These are phyloP conservation scores for Leptographium wingfieldii DNA, from an alignment of 2,329 filamentous ascomycete species.

Conservation along the genomic window DNA sequence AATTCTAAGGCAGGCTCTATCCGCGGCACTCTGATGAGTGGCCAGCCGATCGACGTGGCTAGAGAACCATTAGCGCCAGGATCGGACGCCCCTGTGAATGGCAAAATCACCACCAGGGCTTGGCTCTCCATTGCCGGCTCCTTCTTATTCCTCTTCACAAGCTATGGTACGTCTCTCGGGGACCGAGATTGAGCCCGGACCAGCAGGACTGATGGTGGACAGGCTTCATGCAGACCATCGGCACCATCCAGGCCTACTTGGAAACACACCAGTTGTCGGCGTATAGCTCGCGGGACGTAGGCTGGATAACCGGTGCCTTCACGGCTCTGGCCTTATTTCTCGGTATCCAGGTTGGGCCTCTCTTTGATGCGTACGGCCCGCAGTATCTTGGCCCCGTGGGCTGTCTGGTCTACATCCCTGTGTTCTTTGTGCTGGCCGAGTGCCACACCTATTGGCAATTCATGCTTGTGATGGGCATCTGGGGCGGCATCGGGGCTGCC, in stretches of 20 bases:
- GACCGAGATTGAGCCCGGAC: not conserved
- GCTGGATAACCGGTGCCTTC: constrained; percentile 35
- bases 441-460: constrained; percentile 37
- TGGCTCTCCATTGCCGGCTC: constrained; percentile 8
- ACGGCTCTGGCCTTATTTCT: constrained; percentile 30
- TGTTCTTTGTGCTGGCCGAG: constrained; percentile 32
- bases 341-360: constrained; percentile 33
- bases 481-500: constrained; percentile 28
- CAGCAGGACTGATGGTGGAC: not conserved
- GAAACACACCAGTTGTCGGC: constrained; percentile 28
- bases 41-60: not conserved
- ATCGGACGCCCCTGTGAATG: not conserved
- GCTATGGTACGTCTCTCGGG: constrained; percentile 5
- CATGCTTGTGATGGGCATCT: constrained; percentile 28
- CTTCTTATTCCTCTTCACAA: constrained; percentile 7
- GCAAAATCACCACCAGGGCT: not conserved
- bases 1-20: not conserved
- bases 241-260: constrained; percentile 35
- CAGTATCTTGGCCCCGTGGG: constrained; percentile 25
- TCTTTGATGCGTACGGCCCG: constrained; percentile 35
- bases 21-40: not conserved
- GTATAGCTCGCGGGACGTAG: constrained; percentile 30
- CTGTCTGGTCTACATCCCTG: constrained; percentile 22
- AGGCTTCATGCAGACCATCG: constrained; percentile 35
- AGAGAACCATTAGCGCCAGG: not conserved